Conservation (phyloP, 305 asterid genomes). For the Petunia hybrid region DNA sequence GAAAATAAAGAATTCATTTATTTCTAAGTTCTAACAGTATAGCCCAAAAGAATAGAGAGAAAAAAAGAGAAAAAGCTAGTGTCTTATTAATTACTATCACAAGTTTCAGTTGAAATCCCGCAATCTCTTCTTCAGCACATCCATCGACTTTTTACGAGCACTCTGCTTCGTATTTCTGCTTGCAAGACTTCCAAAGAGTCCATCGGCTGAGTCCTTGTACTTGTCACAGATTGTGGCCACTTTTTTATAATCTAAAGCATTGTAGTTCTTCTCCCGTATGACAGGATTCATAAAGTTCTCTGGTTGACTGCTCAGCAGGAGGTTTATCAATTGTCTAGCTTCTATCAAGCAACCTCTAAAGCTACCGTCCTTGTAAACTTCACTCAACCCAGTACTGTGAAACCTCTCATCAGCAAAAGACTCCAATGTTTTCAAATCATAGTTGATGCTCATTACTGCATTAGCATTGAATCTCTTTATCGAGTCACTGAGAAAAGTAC, state of each 20-base stretch:
- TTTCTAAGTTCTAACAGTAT: background rate
- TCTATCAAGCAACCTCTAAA: constrained; percentile 73
- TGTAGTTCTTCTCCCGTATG: constrained; percentile 78
- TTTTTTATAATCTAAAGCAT: constrained; percentile 74
- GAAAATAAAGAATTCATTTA: constrained; percentile 2
- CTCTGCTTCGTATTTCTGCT: constrained; percentile 76
- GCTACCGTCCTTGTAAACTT: constrained; percentile 76
- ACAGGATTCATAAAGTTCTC: constrained; percentile 94
- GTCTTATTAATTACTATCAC: background rate
- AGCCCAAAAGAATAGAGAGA: background rate
- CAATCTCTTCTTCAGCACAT: constrained; percentile 71
- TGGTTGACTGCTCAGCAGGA: constrained; percentile 85
- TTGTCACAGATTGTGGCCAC: constrained; percentile 86
- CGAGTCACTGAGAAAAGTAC: constrained; percentile 66
- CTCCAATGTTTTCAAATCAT: constrained; percentile 74
- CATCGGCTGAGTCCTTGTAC: constrained; percentile 77
- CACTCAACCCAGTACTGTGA: constrained; percentile 71
- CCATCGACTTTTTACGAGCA: constrained; percentile 83
- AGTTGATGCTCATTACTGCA: constrained; percentile 63
- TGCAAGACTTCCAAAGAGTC: constrained; percentile 88
- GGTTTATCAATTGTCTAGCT: constrained; percentile 79
- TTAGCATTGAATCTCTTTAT: constrained; percentile 74
- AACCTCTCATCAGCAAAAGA: constrained; percentile 82
- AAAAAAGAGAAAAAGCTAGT: background rate
- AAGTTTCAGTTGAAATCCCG: constrained; percentile 72